Base-by-base conservation (phyloP, 192 early-diverging fungal genomes). In the Ambispora gerdemannii region DNA sequence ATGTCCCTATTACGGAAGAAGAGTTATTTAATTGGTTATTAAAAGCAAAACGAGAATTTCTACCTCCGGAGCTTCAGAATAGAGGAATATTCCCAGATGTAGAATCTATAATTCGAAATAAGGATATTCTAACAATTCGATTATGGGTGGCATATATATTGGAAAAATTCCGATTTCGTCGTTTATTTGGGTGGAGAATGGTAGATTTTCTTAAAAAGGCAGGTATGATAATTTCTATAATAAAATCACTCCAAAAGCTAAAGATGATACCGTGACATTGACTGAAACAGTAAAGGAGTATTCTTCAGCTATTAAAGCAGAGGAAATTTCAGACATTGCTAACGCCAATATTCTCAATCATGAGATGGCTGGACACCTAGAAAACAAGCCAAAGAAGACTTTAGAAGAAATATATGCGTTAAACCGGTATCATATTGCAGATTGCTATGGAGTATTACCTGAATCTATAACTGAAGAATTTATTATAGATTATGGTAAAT, bases 321-420 rank as follows among this genome's bases (percentile, higher is more conserved):
- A 63, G 62, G 62, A 63, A 43, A 63, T 63, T 38, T 63, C 36
- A 49, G 36, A 55, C 25, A 55, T 55, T 55, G 53, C 53, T 22
- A 55, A 55, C 24, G 53, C 53, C 17, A 55, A 55, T 38, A 63
- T 38, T 63, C 11, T 38, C 25, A 38, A 63, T 11, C 25, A 27
- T 24, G 33, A 63, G 43, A 63, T 24, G n/a, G 36, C 62, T 22
- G 35, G 47, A 49, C 35, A 55, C 24, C 25, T 63, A n/a, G n/a
- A n/a, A n/a, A n/a, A n/a, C n/a, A n/a, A n/a, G n/a, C n/a, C n/a
- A n/a, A n/a, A n/a, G n/a, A 63, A 63, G 43, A 63, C 34, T 63
- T 63, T 63, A 63, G 62, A 63, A 63, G 62, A 55, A 55, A 55
- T 55, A 22, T 25, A 25, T 22, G 53, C 53, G 25, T 55, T 55